Evolutionary conservation across 163 green algal genomes (phyloP).

Genomic region (Scenedesmus sp.): DNA sequence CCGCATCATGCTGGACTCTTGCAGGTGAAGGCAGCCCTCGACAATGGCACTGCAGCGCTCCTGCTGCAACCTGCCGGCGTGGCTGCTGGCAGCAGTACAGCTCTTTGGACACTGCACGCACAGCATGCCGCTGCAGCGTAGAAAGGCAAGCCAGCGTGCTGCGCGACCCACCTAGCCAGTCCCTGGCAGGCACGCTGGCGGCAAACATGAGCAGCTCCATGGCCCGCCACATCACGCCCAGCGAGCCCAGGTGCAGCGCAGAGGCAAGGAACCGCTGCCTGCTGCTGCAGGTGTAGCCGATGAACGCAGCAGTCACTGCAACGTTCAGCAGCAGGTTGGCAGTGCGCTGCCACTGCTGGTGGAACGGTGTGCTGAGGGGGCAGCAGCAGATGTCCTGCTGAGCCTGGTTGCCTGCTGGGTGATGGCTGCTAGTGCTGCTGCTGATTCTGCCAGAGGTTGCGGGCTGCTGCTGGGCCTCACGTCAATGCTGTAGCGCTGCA

Average conservation of each 20-base stretch:
- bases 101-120: neutral
- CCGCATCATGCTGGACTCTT: too few species aligned
- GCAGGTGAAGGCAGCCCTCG: too few species aligned
- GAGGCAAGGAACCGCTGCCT: neutral
- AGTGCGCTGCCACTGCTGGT: neutral
- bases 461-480: conserved; percentile 1
- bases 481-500: conserved; percentile 37
- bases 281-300: conserved; percentile 33
- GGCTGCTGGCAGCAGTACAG: neutral
- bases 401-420: neutral
- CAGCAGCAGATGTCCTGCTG: neutral
- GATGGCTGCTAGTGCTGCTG: conserved; percentile 9
- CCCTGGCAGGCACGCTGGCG: neutral
- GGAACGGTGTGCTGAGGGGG: neutral
- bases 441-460: neutral
- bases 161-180: neutral
- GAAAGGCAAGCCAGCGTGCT: neutral
- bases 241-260: neutral
- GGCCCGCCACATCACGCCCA: conserved; percentile 41
- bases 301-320: conserved; percentile 23
- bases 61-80: neutral
- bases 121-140: neutral
- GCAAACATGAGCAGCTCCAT: conserved; percentile 33
- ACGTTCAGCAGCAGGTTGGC: conserved; percentile 37
- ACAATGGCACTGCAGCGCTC: neutral